Evolutionary conservation across 202 grass and related monocot species (phyloP), one percentile per base, ranked within the genome.

Genomic region (Cymbopogon flexuosus): DNA sequence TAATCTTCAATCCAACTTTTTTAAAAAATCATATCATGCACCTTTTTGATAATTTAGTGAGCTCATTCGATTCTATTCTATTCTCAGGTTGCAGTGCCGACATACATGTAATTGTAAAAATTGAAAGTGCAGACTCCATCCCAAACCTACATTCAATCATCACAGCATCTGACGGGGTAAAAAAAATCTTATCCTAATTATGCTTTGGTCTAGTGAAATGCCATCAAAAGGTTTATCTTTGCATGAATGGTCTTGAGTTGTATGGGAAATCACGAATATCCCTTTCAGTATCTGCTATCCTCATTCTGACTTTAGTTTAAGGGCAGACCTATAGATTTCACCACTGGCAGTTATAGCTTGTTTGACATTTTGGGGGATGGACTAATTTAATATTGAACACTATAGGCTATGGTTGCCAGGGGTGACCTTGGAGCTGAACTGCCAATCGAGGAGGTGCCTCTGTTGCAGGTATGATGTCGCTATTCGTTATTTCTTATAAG

Each of bases 401-500:
- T 86, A 31, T 85, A 99, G 96, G 96, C 96, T 90, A 99, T 99
- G 96, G 96, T 99, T 87, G 96, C 96, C 59, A 93, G 92, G 79
- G 96, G 96, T 73, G 96, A 99, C 71, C 86, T 99, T 68, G 96
- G 96, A 85, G 96, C 96, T 90, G 96, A 99, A 79, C 90, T 99
- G 23, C 96, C 96, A 68, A 96, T 99, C 41, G 96, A 99, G 72
- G 96, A 99, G 73, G 96, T 99, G 67, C 96, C 96, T 0, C 81
- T 96, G 77, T 70, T 99, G 81, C 96, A 99, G 96, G 96, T 99
- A 91, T 41, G 51, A 74, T 76, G 27, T 69, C 10, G 4, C 31
- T 76, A 35, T 52, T 45, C 81, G 39, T 61, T 61, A 70, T 65
- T 77, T 59, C 61, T 18, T 24, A 69, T 3, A 63, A 30, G 65